These are phyloP conservation scores for Saxophila tyrrhenica DNA, from an alignment of 495 filamentous ascomycete species.

Conservation along the genomic window DNA sequence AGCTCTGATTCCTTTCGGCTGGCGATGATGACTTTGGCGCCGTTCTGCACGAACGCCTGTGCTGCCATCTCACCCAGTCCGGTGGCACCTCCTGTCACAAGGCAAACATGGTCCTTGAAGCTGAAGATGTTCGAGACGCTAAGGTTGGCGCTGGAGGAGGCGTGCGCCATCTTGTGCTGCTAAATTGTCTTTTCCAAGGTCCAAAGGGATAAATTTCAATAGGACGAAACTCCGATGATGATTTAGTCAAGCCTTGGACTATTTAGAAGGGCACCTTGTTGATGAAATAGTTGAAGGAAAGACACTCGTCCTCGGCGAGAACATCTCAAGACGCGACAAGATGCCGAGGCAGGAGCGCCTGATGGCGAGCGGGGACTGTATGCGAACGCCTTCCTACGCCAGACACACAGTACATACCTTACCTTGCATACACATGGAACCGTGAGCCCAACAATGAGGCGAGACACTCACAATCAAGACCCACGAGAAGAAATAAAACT, in stretches of 20 bases:
- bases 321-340: neutral
- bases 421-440: too few relatives aligned
- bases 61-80: constrained; percentile 32
- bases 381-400: neutral
- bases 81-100: constrained; percentile 29
- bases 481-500: too few relatives aligned
- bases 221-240: too few relatives aligned
- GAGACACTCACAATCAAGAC: too few relatives aligned
- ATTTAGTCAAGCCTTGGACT: too few relatives aligned
- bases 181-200: too few relatives aligned
- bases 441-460: too few relatives aligned
- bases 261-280: too few relatives aligned
- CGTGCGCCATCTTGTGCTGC: constrained; percentile 19
- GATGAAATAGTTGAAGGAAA: neutral
- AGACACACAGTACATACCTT: neutral
- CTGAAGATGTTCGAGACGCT: constrained; percentile 23
- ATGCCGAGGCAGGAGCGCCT: neutral
- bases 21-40: constrained; percentile 27
- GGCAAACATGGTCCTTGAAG: constrained; percentile 25
- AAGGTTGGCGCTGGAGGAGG: constrained; percentile 19
- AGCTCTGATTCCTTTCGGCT: constrained; percentile 31
- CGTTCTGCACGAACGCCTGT: constrained; percentile 30
- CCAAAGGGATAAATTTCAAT: too few relatives aligned
- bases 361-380: neutral
- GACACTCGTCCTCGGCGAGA: neutral